These are phyloP conservation scores for Tricholoma terreum DNA, from an alignment of 768 basidiomycete genomes.

Conservation along the genomic window DNA sequence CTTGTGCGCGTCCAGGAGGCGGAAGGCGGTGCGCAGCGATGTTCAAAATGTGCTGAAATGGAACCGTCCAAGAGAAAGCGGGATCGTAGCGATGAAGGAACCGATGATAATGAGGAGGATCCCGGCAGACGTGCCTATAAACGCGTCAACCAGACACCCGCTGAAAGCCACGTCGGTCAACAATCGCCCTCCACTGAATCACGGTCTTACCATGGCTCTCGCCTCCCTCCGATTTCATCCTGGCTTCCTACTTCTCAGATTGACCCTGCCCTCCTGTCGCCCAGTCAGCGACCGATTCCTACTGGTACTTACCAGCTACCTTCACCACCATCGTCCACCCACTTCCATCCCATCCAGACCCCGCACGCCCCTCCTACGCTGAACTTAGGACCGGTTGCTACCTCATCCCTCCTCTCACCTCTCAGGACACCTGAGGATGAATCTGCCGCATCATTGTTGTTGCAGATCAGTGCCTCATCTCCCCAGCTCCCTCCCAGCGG, in stretches of 20 bases:
- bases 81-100: not conserved
- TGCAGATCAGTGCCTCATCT: constrained; percentile 57
- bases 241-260: constrained; percentile 49
- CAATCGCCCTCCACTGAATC: constrained; percentile 9
- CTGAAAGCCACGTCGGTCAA: not conserved
- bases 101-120: not conserved
- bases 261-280: constrained; percentile 32
- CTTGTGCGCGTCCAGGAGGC: constrained; percentile 47
- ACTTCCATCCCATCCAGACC: constrained; percentile 41
- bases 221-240: constrained; percentile 65
- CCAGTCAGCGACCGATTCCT: constrained; percentile 18
- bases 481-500: constrained; percentile 15
- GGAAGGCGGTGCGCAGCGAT: constrained; percentile 28
- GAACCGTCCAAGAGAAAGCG: constrained; percentile 17
- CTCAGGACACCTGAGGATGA: constrained; percentile 62
- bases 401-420: constrained; percentile 15
- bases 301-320: constrained; percentile 37
- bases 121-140: constrained; percentile 8
- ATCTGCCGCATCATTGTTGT: constrained; percentile 60
- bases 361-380: constrained; percentile 38
- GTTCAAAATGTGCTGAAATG: constrained; percentile 22
- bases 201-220: constrained; percentile 23
- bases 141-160: not conserved
- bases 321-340: constrained; percentile 57
- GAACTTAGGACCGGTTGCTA: constrained; percentile 31